Conservation (phyloP, 2,329 filamentous ascomycete genomes). For the Aspergillus awamori region DNA sequence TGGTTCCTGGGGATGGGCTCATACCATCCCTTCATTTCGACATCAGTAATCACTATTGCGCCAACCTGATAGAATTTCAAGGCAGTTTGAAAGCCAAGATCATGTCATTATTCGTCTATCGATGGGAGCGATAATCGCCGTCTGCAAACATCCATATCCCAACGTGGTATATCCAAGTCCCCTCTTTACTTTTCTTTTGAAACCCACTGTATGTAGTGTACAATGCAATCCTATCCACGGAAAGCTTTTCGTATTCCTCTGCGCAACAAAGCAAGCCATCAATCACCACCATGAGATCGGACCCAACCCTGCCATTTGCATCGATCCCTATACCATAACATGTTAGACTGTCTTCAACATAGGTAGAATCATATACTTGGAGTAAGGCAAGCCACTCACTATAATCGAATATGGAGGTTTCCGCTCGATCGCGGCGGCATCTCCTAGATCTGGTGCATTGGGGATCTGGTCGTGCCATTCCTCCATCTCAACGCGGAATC, state of each 20-base stretch:
- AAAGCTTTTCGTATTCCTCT: neutral
- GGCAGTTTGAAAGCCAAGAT: neutral
- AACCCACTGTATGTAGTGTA: neutral
- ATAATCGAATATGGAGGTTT: constrained; percentile 58
- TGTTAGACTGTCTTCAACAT: constrained; percentile 14
- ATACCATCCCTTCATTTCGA: constrained; percentile 4
- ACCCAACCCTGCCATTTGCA: constrained; percentile 51
- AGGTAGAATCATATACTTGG: neutral
- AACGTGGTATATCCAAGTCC: constrained; percentile 1
- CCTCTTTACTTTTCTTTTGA: neutral
- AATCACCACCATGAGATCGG: constrained; percentile 51
- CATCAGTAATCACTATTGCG: neutral
- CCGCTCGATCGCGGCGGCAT: constrained; percentile 60
- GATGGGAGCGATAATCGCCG: neutral
- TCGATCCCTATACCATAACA: constrained; percentile 42
- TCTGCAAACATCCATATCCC: neutral
- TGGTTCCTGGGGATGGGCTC: neutral
- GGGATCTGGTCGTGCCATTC: constrained; percentile 89
- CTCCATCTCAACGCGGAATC: constrained; percentile 83
- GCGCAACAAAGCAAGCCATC: neutral
- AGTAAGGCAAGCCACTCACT: constrained; percentile 29
- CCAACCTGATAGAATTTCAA: neutral
- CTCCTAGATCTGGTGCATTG: constrained; percentile 65
- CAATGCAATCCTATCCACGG: neutral
- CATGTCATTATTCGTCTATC: constrained; percentile 12